Conservation (phyloP, 495 filamentous ascomycete genomes). For the Penicillium verhagenii region DNA sequence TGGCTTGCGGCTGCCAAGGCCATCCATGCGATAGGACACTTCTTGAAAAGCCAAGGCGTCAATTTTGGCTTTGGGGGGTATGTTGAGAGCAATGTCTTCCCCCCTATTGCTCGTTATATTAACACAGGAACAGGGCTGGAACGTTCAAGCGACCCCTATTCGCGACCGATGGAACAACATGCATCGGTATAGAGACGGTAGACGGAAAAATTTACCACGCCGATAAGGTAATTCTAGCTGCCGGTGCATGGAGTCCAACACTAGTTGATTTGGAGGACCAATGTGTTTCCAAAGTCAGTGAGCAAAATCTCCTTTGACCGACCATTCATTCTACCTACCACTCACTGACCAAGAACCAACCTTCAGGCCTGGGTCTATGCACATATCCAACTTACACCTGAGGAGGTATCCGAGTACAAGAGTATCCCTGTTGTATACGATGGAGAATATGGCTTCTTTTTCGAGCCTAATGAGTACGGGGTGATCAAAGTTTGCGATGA, state of each 20-base stretch:
- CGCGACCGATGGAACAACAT: slow-evolving; percentile 11
- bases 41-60: slow-evolving; percentile 12
- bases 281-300: slow-evolving; percentile 33
- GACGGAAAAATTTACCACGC: slow-evolving; percentile 35
- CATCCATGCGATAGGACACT: slow-evolving; percentile 19
- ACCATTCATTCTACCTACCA: not conserved
- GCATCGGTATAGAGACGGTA: slow-evolving; percentile 30
- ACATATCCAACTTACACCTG: slow-evolving; percentile 44
- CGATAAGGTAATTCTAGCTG: slow-evolving; percentile 36
- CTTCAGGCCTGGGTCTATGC: slow-evolving; percentile 43
- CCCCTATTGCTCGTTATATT: not conserved
- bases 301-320: not conserved
- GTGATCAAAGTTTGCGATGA: slow-evolving; percentile 55
- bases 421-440: slow-evolving; percentile 50
- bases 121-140: slow-evolving; percentile 11
- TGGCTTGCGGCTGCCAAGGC: slow-evolving; percentile 24
- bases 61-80: slow-evolving; percentile 20
- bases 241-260: slow-evolving; percentile 38
- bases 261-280: slow-evolving; percentile 41
- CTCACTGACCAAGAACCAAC: not conserved
- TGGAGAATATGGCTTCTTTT: slow-evolving; percentile 53
- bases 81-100: not conserved
- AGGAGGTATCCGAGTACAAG: slow-evolving; percentile 43
- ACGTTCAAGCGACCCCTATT: slow-evolving; percentile 18
- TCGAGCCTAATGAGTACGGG: slow-evolving; percentile 49